Evolutionary conservation across 106 monocot species (phyloP), one percentile per base, ranked within the genome.

Genomic region (Agapanthus africanus): DNA sequence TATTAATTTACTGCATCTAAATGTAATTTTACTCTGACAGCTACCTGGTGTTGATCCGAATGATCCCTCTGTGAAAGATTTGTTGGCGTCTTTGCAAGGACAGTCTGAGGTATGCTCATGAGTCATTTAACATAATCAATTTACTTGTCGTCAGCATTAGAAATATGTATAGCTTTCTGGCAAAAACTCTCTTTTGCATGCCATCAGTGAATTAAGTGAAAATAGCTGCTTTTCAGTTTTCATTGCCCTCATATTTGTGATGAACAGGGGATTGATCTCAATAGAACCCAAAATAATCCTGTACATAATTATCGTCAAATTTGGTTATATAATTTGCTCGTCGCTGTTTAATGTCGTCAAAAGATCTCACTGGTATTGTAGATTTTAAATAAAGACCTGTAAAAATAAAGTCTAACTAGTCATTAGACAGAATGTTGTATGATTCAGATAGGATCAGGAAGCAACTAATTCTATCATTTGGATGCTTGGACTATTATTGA

Each of bases 11-110:
- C 15, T 37, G 5, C 21, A 9, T n/a, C 8, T 73, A 50, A 47
- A 36, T 19, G 11, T 64, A 37, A 21, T 27, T 39, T 49, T 63
- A 8, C 34, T 73, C 38, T 67, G 50, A 49, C 79, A 93, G 92
- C 85, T 93, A 70, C 92, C 92, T 56, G 92, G 92, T 59, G 92
- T 93, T 77, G 88, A 93, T 68, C 85, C 92, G 8, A 93, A 93
- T 73, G 92, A 93, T 49, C 88, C 88, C 27, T 80, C 88, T 15
- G 85, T 93, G 9, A 88, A 83, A 68, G 85, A 88, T 65, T 70
- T 93, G 41, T 81, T 93, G 49, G 92, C 88, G 49, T 93, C 92
- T 63, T 85, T 93, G 73, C 90, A 85, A 76, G 73, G 73, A 26
- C 82, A 81, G 71, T 49, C 81, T 46, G 83, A 88, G 80, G 88